Percentiles rank a stretch among this genome's conserved stretches.
Conservation (phyloP, 768 basidiomycete genomes). For the Epithele typhae region DNA sequence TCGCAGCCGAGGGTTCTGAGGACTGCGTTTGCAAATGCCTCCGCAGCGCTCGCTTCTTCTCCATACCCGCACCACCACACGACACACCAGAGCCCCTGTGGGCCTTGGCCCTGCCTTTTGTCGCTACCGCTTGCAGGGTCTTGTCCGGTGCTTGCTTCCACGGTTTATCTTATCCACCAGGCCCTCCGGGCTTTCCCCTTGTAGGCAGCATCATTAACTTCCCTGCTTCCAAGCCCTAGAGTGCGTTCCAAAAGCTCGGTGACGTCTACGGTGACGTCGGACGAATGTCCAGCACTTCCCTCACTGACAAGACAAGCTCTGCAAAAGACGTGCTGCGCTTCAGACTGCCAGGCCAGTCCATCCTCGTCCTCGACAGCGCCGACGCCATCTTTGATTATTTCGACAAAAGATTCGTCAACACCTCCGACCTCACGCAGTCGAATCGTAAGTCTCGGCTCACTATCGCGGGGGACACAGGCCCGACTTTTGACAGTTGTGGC, state of each 20-base stretch:
- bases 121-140: too few species aligned
- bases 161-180: conserved; percentile 10
- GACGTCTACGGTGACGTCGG: too few species aligned
- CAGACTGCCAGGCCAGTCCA: not conserved
- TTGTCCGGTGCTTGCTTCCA: too few species aligned
- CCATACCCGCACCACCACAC: too few species aligned
- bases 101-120: too few species aligned
- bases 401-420: conserved; percentile 7
- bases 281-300: not conserved
- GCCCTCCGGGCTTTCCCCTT: conserved; percentile 2
- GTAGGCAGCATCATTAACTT: conserved; percentile 5
- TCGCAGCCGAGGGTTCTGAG: too few species aligned
- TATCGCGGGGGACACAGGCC: too few species aligned
- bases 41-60: too few species aligned
- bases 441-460: too few species aligned
- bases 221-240: not conserved
- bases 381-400: conserved; percentile 2
- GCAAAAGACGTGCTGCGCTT: conserved; percentile 9
- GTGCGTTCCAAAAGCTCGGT: not conserved
- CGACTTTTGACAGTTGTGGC: not conserved
- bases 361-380: conserved; percentile 3
- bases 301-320: not conserved
- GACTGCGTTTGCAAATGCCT: too few species aligned
- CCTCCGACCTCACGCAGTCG: conserved; percentile 9
- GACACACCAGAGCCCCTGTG: too few species aligned